phyloP scores from a whole-genome alignment of 352 stramenopile species.

The Pythium rishiriense region DNA sequence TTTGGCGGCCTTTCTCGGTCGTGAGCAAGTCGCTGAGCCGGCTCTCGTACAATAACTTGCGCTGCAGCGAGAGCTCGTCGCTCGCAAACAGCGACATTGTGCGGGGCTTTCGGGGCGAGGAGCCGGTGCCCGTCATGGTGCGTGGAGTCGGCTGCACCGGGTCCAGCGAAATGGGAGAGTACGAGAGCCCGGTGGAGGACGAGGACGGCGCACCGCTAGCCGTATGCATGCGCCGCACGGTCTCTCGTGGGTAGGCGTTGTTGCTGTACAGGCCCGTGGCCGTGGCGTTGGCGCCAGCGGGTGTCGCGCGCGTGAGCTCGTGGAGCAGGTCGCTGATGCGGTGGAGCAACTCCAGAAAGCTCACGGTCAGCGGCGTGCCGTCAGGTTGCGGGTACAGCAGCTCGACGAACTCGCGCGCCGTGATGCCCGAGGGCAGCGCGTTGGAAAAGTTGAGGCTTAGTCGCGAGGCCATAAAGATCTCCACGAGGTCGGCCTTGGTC shows the following conservation, averaged over 20 bases:
- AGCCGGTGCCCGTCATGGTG: not conserved
- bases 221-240: conserved; percentile 41
- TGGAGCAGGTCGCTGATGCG: conserved; percentile 56
- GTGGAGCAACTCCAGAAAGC: conserved; percentile 66
- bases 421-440: conserved; percentile 30
- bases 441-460: conserved; percentile 61
- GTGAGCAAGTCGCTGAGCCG: conserved; percentile 50
- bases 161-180: conserved; percentile 21
- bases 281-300: conserved; percentile 3
- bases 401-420: conserved; percentile 60
- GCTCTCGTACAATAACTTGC: conserved; percentile 65
- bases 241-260: conserved; percentile 38
- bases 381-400: conserved; percentile 44
- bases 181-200: conserved; percentile 25
- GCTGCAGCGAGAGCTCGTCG: conserved; percentile 38
- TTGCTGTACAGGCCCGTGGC: conserved; percentile 27
- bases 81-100: conserved; percentile 30
- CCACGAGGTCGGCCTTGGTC: conserved; percentile 50
- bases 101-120: not conserved
- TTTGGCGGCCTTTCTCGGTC: conserved; percentile 56
- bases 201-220: conserved; percentile 3
- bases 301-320: conserved; percentile 38
- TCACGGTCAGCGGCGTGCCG: conserved; percentile 26
- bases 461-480: conserved; percentile 66
- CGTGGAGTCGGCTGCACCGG: not conserved